Percentiles rank a stretch among this genome's conserved stretches.
These are phyloP conservation scores for Phylloporus arenicola DNA, from an alignment of 768 basidiomycete genomes.

Conservation along the genomic window DNA sequence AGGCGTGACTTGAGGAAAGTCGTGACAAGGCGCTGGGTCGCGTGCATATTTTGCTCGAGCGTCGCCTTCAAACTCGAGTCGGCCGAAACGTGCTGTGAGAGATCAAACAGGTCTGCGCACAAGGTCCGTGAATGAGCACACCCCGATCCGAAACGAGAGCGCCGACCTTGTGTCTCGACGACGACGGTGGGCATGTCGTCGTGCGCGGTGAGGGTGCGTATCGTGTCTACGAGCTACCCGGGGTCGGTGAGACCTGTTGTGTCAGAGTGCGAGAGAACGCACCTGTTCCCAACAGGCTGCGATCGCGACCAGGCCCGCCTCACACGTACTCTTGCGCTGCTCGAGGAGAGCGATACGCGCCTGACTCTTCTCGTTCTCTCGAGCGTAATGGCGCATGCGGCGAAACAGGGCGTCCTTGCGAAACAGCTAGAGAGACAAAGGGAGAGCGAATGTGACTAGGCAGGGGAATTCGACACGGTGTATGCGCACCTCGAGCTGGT, in stretches of 20 bases:
- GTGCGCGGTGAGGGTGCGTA: slow-evolving; percentile 51
- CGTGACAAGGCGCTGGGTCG: slow-evolving; percentile 55
- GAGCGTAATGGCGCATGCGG: slow-evolving; percentile 76
- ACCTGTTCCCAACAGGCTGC: slow-evolving; percentile 81
- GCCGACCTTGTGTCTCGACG: slow-evolving; percentile 40
- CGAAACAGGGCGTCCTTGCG: slow-evolving; percentile 84
- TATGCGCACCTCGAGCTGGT: slow-evolving; percentile 59
- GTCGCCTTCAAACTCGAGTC: slow-evolving; percentile 34
- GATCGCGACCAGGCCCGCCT: slow-evolving; percentile 68
- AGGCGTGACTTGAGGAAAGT: slow-evolving; percentile 43
- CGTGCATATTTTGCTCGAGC: slow-evolving; percentile 50
- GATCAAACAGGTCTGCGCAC: slow-evolving; percentile 27
- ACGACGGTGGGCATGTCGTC: slow-evolving; percentile 44
- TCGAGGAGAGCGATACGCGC: slow-evolving; percentile 60
- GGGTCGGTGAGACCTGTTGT: not conserved
- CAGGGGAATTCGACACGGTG: slow-evolving; percentile 17
- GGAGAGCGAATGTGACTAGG: slow-evolving; percentile 18
- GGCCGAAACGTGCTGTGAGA: slow-evolving; percentile 28
- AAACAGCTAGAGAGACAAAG: slow-evolving; percentile 49
- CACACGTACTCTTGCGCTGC: slow-evolving; percentile 56
- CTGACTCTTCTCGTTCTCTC: slow-evolving; percentile 64
- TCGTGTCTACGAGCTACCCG: slow-evolving; percentile 58
- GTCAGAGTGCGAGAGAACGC: slow-evolving; percentile 9
- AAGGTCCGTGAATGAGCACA: not conserved
- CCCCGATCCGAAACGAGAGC: not conserved